Evolutionary conservation across 306 rosid genomes (phyloP), one percentile per base, ranked within the genome.

Genomic region (Cucumis melo): DNA sequence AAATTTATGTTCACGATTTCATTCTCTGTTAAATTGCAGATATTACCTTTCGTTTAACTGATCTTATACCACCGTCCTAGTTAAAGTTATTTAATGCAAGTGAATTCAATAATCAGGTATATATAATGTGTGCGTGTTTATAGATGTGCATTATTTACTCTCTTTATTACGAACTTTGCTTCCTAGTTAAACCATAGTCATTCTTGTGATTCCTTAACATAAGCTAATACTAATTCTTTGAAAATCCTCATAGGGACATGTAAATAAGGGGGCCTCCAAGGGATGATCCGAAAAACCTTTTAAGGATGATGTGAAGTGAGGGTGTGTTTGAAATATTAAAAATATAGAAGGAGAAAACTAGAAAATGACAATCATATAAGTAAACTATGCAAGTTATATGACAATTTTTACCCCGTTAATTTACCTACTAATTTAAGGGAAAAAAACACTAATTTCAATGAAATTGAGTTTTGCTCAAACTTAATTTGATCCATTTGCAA

Each of bases 61-160:
- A 94, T 90, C 95, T 94, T 76, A 87, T 94, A 86, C 89, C 95
- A 75, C 96, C 96, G 64, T 88, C 97, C 77, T 94, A 97, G 98
- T 89, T 94, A 87, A 94, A 90, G 83, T 82, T 94, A 83, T 94
- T 94, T 82, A 94, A 89, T 70, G 96, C 98, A 50, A 82, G 89
- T 83, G 98, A 94, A 77, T 91, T 94, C 84, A 94, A n/a, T n/a
- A n/a, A 94, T 87, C 98, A 94, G 98, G 98, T 93, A 90, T 81
- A 71, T 27, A 68, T 76, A 50, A 53, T n/a, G n/a, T n/a, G n/a
- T n/a, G n/a, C 38, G 77, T 67, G 42, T 74, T 50, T 67, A 41
- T 7, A 1, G 12, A 23, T 71, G 57, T 48, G 41, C 15, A 24
- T 71, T 14, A 23, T 50, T 72, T 72, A 71, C 51, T 27, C 56